These are phyloP conservation scores for Trichoderma arundinaceum DNA, from an alignment of 2,329 filamentous ascomycete genomes.

Conservation along the genomic window DNA sequence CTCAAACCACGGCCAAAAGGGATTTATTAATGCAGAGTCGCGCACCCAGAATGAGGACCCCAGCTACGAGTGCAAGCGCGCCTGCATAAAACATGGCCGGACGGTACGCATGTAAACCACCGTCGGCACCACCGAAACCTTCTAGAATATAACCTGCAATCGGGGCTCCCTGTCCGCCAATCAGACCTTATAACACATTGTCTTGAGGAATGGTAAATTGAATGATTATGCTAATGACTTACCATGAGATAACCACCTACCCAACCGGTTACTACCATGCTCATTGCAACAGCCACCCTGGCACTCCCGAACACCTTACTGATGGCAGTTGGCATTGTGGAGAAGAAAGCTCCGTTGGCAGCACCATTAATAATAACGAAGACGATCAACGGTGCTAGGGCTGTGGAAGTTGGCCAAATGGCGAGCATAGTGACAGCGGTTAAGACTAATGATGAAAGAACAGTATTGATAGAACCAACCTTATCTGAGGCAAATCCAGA, in stretches of 20 bases:
- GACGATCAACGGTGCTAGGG: slow-evolving; percentile 56
- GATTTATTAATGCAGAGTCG: slow-evolving; percentile 50
- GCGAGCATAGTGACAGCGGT: slow-evolving; percentile 61
- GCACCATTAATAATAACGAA: slow-evolving; percentile 64
- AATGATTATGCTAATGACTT: slow-evolving; percentile 37
- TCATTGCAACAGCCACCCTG: slow-evolving; percentile 60
- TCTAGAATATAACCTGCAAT: slow-evolving; percentile 64
- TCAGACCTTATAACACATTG: no score
- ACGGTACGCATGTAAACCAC: slow-evolving; percentile 57
- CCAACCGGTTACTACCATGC: slow-evolving; percentile 66
- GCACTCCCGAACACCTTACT: slow-evolving; percentile 61
- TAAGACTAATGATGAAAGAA: slow-evolving; percentile 55
- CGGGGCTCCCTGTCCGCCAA: slow-evolving; percentile 52
- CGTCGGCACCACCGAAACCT: slow-evolving; percentile 55
- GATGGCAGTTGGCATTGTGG: slow-evolving; percentile 64
- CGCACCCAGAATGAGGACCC: slow-evolving; percentile 48
- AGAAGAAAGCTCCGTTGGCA: slow-evolving; percentile 65
- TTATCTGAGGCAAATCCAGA: slow-evolving; percentile 59
- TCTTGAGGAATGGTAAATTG: not conserved
- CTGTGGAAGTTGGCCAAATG: slow-evolving; percentile 63
- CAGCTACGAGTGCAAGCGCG: slow-evolving; percentile 53
- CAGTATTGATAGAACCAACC: slow-evolving; percentile 59
- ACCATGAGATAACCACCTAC: slow-evolving; percentile 62
- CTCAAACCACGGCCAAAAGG: slow-evolving; percentile 38
- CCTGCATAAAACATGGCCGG: slow-evolving; percentile 66